Evolutionary conservation across 2,329 filamentous ascomycete genomes (phyloP).

Genomic region (Phialocephala subalpina): DNA sequence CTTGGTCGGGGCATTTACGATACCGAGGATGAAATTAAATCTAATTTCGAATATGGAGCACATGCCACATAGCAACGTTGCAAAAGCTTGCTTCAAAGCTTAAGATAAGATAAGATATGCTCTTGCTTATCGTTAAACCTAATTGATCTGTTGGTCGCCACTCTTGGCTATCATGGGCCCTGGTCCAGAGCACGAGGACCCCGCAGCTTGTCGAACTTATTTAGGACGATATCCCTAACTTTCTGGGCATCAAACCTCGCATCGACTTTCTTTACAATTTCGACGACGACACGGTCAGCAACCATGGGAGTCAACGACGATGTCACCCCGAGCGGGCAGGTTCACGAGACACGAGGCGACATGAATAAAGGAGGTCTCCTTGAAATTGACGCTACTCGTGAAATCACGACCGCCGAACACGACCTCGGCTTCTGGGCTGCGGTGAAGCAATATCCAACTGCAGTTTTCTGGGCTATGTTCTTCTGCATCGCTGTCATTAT

Average conservation of each 20-base stretch:
- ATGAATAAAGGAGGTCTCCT: slow-evolving; percentile 33
- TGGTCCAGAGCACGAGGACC: slow-evolving; percentile 4
- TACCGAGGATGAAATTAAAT: too few relatives aligned
- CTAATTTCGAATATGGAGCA: not conserved
- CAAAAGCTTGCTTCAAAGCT: not conserved
- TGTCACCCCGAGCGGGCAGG: slow-evolving; percentile 9
- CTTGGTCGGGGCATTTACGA: too few relatives aligned
- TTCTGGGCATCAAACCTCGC: not conserved
- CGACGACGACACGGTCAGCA: not conserved
- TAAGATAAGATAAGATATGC: slow-evolving; percentile 6
- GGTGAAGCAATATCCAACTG: slow-evolving; percentile 33
- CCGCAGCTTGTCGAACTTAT: slow-evolving; percentile 7
- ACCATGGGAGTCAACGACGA: slow-evolving; percentile 14
- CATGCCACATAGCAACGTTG: not conserved
- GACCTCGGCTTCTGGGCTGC: slow-evolving; percentile 32
- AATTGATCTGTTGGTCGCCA: not conserved
- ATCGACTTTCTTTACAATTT: not conserved
- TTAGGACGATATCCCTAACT: not conserved
- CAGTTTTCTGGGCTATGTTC: slow-evolving; percentile 38
- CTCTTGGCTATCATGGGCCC: slow-evolving; percentile 6
- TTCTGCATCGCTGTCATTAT: slow-evolving; percentile 39
- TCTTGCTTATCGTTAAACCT: not conserved
- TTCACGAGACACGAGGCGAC: slow-evolving; percentile 8
- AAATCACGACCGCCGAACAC: slow-evolving; percentile 34
- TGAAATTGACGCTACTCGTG: slow-evolving; percentile 31